Percentiles rank a stretch among this genome's conserved stretches.
These are phyloP conservation scores for Kluyveromyces marxianus DNA, from an alignment of 1,139 yeast genomes.

Conservation along the genomic window DNA sequence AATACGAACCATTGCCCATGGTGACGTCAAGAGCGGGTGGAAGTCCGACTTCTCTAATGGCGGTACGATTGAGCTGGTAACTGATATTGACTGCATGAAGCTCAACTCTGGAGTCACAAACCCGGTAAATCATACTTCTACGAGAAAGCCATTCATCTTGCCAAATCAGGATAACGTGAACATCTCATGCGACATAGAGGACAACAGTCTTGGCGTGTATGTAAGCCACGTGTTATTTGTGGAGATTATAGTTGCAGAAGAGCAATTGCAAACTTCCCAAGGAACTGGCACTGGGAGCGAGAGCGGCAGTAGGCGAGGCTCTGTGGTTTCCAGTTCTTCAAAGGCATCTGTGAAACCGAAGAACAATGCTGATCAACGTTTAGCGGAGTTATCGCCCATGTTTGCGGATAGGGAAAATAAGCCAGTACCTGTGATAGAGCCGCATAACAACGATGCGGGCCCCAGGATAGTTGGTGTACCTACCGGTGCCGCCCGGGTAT, in stretches of 20 bases:
- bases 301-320: slow-evolving; percentile 9
- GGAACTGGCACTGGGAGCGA: slow-evolving; percentile 9
- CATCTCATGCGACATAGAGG: slow-evolving; percentile 73
- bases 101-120: slow-evolving; percentile 50
- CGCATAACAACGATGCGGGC: not conserved
- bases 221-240: slow-evolving; percentile 70
- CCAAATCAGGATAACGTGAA: slow-evolving; percentile 37
- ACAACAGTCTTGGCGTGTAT: slow-evolving; percentile 68
- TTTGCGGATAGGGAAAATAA: slow-evolving; percentile 30
- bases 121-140: slow-evolving; percentile 31
- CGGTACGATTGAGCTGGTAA: slow-evolving; percentile 72
- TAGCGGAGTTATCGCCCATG: slow-evolving; percentile 37
- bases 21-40: slow-evolving; percentile 88
- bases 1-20: slow-evolving; percentile 61
- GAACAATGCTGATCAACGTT: slow-evolving; percentile 31
- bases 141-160: slow-evolving; percentile 21
- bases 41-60: slow-evolving; percentile 75
- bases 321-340: slow-evolving; percentile 7
- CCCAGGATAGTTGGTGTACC: slow-evolving; percentile 52
- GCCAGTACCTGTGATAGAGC: slow-evolving; percentile 12
- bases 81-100: slow-evolving; percentile 52
- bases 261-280: slow-evolving; percentile 39
- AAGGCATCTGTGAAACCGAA: slow-evolving; percentile 2
- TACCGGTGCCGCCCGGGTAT: slow-evolving; percentile 90
- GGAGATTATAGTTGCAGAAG: slow-evolving; percentile 93